A percentile compares a stretch with the other conserved stretches of the same genome.
These are phyloP conservation scores for Talaromyces trachyspermus DNA, from an alignment of 495 filamentous ascomycete genomes.

Conservation along the genomic window DNA sequence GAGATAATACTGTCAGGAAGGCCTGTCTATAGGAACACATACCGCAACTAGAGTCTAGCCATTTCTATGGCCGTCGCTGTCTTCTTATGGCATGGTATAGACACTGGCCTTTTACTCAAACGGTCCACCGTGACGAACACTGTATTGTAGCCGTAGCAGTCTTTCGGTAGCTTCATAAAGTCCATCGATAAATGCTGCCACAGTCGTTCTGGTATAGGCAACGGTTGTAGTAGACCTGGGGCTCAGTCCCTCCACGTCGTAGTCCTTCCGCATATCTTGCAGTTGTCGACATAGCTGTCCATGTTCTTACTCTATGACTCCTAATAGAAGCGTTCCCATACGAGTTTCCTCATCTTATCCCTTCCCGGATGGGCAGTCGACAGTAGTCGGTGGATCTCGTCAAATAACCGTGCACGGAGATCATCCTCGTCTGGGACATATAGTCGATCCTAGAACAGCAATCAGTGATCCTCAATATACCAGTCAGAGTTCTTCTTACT, in stretches of 20 bases:
- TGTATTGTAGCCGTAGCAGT: background rate
- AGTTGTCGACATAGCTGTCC: background rate
- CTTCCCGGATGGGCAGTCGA: constrained; percentile 4
- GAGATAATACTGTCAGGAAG: too few relatives aligned
- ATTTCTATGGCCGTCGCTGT: background rate
- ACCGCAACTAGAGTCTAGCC: too few relatives aligned
- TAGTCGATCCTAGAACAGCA: too few relatives aligned
- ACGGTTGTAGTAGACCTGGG: constrained; percentile 14
- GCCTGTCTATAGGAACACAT: too few relatives aligned
- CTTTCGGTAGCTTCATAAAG: constrained; percentile 7
- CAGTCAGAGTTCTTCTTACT: background rate
- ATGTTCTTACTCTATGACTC: background rate
- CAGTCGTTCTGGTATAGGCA: constrained; percentile 12
- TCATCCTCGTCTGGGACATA: background rate
- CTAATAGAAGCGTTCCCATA: background rate
- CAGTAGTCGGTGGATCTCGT: constrained; percentile 3
- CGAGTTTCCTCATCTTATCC: constrained; percentile 3
- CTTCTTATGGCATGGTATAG: constrained; percentile 12
- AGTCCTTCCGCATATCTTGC: background rate
- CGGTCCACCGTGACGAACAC: constrained; percentile 12
- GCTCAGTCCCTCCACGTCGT: background rate
- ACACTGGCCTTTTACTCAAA: constrained; percentile 8
- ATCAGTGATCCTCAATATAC: too few relatives aligned
- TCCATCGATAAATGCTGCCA: constrained; percentile 18
- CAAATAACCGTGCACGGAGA: constrained; percentile 1